Conservation (phyloP, 257 asterid species). For the Petunia axillaris region DNA sequence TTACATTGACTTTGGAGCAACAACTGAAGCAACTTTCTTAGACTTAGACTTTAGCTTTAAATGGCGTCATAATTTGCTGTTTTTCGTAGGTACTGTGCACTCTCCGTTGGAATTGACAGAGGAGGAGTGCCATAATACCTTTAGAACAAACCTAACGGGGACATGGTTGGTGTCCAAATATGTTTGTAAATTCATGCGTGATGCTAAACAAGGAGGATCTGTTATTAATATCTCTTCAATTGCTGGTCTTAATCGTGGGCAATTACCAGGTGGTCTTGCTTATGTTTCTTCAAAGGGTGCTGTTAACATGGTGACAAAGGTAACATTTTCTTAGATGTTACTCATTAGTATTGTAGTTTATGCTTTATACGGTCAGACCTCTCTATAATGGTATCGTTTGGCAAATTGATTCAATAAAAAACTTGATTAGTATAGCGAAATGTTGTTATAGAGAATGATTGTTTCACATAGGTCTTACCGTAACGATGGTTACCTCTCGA, state of each 20-base stretch:
- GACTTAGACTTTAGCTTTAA: too few species aligned
- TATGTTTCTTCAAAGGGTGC: slow-evolving; percentile 36
- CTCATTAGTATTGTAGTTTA: too few species aligned
- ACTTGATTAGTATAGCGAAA: too few species aligned
- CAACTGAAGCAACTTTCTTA: too few species aligned
- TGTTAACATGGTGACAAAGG: slow-evolving; percentile 39
- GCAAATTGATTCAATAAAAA: too few species aligned
- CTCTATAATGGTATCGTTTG: too few species aligned
- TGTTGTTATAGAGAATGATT: too few species aligned
- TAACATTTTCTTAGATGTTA: neutral
- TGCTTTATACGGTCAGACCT: too few species aligned
- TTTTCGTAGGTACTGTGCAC: slow-evolving; percentile 23
- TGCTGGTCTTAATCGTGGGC: slow-evolving; percentile 37
- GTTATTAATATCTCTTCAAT: slow-evolving; percentile 40
- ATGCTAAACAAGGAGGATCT: slow-evolving; percentile 39
- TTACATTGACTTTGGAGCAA: too few species aligned
- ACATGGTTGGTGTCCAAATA: slow-evolving; percentile 41
- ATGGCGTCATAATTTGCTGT: too few species aligned
- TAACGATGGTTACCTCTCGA: too few species aligned
- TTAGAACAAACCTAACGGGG: slow-evolving; percentile 37
- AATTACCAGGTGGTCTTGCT: slow-evolving; percentile 38
- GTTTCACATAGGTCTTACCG: too few species aligned
- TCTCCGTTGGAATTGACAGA: slow-evolving; percentile 36
- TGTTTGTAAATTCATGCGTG: slow-evolving; percentile 34
- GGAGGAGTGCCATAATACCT: slow-evolving; percentile 36